Base-by-base conservation (phyloP, 1,284 basidiomycete genomes). In the Boletus sp. region DNA sequence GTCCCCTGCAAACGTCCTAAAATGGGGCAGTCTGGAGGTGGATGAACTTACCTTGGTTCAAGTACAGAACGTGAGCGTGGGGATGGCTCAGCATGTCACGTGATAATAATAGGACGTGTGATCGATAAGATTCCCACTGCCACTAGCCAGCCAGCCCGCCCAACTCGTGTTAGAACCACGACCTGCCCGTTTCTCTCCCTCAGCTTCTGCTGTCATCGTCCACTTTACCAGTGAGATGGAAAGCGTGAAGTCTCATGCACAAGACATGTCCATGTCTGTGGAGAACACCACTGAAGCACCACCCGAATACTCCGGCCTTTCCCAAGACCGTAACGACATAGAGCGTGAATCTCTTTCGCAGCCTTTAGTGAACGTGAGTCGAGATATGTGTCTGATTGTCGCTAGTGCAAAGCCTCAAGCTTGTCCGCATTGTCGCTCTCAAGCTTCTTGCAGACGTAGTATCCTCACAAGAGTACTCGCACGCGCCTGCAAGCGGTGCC, bases 91-190 rank as follows among this genome's bases (percentile, higher is more conserved):
- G 38, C 37, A 32, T 25, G 33, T 57, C 64, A 65, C 49, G 54
- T 65, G 60, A 50, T 6, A 17, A 51, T 2, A 50, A 50, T 38
- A 8, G 38, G 8, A 14, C 35, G 17, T 20, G 36, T 42, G 27
- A 44, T 54, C 53, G 60, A 61, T 61, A 53, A 66, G 54, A 57
- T 60, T 64, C 61, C 56, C 61, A 60, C 52, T 45, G 48, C 46
- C 58, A 45, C 49, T 8, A 27, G 43, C 33, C 36, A 33, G 29
- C 51, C 48, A 39, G 32, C 50, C 35, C 10, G 38, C 44, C 46
- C 34, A 43, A 52, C 64, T 59, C 52, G 53, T 39, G 41, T 38
- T 45, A 27, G 52, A 52, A 67, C 66, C 62, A 62, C 66, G 52
- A 62, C 61, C 41, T 50, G 41, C 51, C 36, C 37, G 22, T 27